Base-by-base conservation (phyloP, 2,329 filamentous ascomycete genomes). In the Beauveria brongniartii region DNA sequence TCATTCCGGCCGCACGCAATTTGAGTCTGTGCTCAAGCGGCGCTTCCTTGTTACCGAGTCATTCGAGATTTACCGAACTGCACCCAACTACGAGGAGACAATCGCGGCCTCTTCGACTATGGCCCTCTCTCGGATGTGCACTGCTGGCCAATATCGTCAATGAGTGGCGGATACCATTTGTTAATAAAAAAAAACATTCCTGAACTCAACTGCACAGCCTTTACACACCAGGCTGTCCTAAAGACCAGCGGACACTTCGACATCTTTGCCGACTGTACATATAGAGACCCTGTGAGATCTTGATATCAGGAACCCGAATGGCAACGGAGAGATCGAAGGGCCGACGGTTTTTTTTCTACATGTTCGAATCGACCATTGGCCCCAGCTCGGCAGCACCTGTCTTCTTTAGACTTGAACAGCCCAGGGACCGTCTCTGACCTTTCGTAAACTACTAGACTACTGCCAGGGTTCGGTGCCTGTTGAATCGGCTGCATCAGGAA, bases 201-300 rank as follows among this genome's bases (percentile, higher is more conserved):
- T n/a, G 85, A 88, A 72, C 79, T 89, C 62, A 86, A 89, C 70
- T 86, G 83, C 72, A 86, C 85, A 28, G 87, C 87, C 79, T 75
- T 89, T 64, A 89, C 86, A 28, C 86, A 86, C 24, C 80, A 88
- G 68, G 80, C 86, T 55, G 83, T 90, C 14, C 78, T 90, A 61
- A 87, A 88, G 76, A 88, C 86, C 34, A 81, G 78, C 68, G 87
- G 87, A 51, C 87, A 89, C 71, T 86, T 89, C 50, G 86, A 88
- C 70, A 87, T 87, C 71, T 89, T 89, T 69, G 84, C 86, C 66
- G 85, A 88, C 70, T 88, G 82, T 83, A 88, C 88, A 81, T 78
- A 81, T 78, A 86, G 85, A 70, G 86, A 88, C 70, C 84, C 85
- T 46, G 86, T 86, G 75, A 66, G 86, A 86, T 74, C 81, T 85